Evolutionary conservation across 129 eudicot species (phyloP), one percentile per base, ranked within the genome.

Genomic region (Dittrichia graveolens): DNA sequence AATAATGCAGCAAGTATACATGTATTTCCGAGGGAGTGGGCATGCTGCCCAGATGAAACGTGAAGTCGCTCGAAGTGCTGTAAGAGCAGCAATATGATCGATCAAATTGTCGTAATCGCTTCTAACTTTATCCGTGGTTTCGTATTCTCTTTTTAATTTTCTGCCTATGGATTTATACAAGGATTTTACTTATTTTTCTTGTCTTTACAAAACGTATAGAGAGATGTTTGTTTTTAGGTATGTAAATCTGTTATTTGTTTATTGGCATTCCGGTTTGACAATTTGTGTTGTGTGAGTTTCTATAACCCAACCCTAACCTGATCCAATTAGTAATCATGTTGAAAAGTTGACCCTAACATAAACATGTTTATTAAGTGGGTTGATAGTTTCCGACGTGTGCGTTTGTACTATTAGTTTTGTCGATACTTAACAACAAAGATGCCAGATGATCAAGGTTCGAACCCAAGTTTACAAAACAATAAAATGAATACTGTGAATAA

Each of bases 11-110:
- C 98, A 93, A 93, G 98, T 89, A 58, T 92, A 87, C 81, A 92
- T 87, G 98, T 92, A 92, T 59, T 92, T 92, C 86, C 89, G 98
- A 6, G 98, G 98, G 14, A 92, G 98, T 45, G 98, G 98, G 13
- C 72, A 78, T 79, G 98, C 95, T 6, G 91, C 95, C 1, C 85
- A 93, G 75, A 75, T 93, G 90, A 89, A 75, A 76, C 94, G 90
- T 16, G 96, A 93, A n/a, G 92, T 87, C 15, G 95, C 98, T 12
- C 78, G 98, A 77, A 84, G 92, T 3, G 96, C 90, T 14, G 56
- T 85, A 50, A 80, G 96, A 54, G 88, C 96, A n/a, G 98, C 98
- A 50, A 63, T 87, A 18, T 93, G 75, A 89, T 31, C 79, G 9
- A 24, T 24, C 31, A 24, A 24, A 24, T 24, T 74, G 40, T 7